phyloP scores from a whole-genome alignment of 2,329 filamentous ascomycete genomes.

The Acarospora socialis region DNA sequence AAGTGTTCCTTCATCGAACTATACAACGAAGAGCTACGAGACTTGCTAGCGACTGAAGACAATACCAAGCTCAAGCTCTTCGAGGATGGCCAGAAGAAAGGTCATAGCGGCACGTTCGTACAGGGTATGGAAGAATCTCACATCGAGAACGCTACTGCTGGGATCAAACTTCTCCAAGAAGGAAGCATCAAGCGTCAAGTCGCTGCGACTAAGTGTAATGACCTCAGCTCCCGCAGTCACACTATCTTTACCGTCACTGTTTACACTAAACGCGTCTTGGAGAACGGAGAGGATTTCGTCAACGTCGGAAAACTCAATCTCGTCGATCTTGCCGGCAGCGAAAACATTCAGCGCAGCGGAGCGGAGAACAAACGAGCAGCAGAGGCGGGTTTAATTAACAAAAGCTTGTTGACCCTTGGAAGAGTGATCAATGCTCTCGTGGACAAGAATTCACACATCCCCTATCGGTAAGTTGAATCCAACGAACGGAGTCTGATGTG shows the following conservation, averaged over 20 bases:
- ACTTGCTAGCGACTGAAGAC: slow-evolving; percentile 73
- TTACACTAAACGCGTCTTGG: slow-evolving; percentile 66
- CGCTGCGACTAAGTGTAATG: slow-evolving; percentile 99
- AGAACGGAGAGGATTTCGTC: slow-evolving; percentile 78
- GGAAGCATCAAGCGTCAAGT: slow-evolving; percentile 92
- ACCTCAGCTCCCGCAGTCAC: slow-evolving; percentile 90
- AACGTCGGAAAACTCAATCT: slow-evolving; percentile 89
- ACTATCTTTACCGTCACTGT: slow-evolving; percentile 95
- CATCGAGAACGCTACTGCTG: slow-evolving; percentile 70
- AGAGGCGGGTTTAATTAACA: slow-evolving; percentile 95
- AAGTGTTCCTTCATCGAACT: slow-evolving; percentile 98
- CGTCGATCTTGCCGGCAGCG: slow-evolving; percentile 90
- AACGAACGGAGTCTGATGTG: no score
- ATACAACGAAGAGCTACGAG: slow-evolving; percentile 93
- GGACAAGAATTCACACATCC: slow-evolving; percentile 79
- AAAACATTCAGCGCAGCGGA: slow-evolving; percentile 93
- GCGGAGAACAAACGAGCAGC: slow-evolving; percentile 95
- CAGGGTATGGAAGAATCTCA: slow-evolving; percentile 97
- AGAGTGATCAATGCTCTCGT: slow-evolving; percentile 96
- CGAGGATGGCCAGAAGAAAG: slow-evolving; percentile 76
- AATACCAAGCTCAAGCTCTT: slow-evolving; percentile 83
- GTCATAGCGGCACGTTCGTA: slow-evolving; percentile 72
- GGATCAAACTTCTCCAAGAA: slow-evolving; percentile 74
- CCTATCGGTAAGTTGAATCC: slow-evolving; percentile 37
- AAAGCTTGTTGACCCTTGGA: slow-evolving; percentile 85